Evolutionary conservation across 202 grass and related monocot genomes (phyloP).

Genomic region (Carex arenaria): DNA sequence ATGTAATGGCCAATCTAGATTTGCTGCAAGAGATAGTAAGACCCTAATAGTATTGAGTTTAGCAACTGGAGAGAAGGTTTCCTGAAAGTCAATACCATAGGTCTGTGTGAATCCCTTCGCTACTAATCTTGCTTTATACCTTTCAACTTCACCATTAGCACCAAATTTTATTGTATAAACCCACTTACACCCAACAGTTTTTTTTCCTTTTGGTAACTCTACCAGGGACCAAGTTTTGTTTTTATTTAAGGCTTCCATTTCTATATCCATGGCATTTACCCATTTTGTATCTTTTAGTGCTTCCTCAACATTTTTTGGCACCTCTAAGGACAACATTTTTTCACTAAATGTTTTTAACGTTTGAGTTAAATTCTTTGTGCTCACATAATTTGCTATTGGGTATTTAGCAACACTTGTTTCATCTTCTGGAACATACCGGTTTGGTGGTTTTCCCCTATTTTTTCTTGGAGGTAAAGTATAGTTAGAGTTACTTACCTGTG

Average conservation of each 20-base stretch:
- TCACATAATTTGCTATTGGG: background rate
- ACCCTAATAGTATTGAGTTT: background rate
- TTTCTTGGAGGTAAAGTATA: background rate
- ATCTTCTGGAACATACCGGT: background rate
- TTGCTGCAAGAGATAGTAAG: no score
- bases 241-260: background rate
- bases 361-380: background rate
- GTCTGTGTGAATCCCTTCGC: background rate
- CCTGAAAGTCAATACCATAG: background rate
- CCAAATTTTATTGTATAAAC: background rate
- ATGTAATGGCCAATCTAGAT: no score
- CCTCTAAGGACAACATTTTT: background rate
- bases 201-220: background rate
- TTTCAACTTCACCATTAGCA: background rate
- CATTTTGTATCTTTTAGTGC: background rate
- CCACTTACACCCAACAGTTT: background rate
- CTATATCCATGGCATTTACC: background rate
- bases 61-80: background rate
- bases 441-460: background rate
- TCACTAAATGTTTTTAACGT: background rate
- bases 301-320: background rate
- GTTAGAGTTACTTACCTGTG: background rate
- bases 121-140: background rate
- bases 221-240: background rate
- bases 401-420: background rate